Conservation (phyloP, 2,329 filamentous ascomycete species). For the Podosphaera fusca region DNA sequence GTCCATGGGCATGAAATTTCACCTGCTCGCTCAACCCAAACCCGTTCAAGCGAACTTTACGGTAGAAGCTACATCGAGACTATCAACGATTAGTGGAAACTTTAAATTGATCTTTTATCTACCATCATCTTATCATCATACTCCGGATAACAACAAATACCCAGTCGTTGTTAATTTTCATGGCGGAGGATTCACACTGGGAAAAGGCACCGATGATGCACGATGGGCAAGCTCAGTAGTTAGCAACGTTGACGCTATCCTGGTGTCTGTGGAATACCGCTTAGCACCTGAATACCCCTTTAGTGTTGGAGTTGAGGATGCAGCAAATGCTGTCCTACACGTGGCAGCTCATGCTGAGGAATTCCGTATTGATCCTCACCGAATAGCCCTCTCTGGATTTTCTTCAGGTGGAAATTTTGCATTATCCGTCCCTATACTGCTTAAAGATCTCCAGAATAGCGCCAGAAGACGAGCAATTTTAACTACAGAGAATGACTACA, state of each 20-base stretch:
- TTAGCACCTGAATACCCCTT: conserved; percentile 41
- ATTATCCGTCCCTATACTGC: conserved; percentile 18
- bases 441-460: conserved; percentile 21
- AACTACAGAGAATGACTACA: conserved; percentile 1
- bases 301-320: conserved; percentile 41
- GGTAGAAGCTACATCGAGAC: conserved; percentile 13
- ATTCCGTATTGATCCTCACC: conserved; percentile 30
- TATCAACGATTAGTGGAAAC: conserved; percentile 11
- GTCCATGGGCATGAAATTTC: conserved; percentile 16
- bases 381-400: conserved; percentile 38
- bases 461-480: conserved; percentile 18
- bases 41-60: conserved; percentile 14
- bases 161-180: conserved; percentile 43
- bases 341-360: conserved; percentile 31
- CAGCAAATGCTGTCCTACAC: conserved; percentile 39
- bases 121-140: conserved; percentile 18
- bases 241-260: conserved; percentile 27
- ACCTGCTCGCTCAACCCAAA: conserved; percentile 14
- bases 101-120: conserved; percentile 23
- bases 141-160: conserved; percentile 13
- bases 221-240: conserved; percentile 33
- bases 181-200: conserved; percentile 42
- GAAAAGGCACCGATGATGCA: conserved; percentile 37
- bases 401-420: conserved; percentile 25
- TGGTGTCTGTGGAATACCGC: conserved; percentile 45